Base-by-base conservation (phyloP, 2,329 filamentous ascomycete genomes). In the Dactylellina haptotyla region DNA sequence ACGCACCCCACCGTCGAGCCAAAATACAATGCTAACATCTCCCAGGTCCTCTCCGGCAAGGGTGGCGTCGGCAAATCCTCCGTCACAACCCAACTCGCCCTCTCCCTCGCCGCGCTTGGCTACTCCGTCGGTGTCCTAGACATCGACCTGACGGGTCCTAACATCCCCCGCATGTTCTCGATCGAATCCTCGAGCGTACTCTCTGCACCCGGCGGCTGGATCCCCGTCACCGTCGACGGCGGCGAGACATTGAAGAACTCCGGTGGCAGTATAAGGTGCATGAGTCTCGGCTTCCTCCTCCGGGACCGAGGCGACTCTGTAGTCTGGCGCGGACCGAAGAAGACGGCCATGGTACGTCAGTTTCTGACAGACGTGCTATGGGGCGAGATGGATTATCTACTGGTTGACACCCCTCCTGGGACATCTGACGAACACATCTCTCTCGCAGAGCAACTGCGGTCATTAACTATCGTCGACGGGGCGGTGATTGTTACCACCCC, bases 341-440 rank as follows among this genome's bases (percentile, higher is more conserved):
- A 99, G 83, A 99, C 95, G 3, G 95, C 95, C 56, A 99, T 99
- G 95, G 92, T 99, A 69, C 88, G 93, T 41, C 95, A 99, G 81
- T 99, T 99, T 80, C 84, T 99, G 26, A 90, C 91, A 0, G 93
- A 97, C 79, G 93, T 97, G 3, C 85, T 92, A 28, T 98, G 95
- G 95, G 86, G 87, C 61, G 86, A 89, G 23, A 87, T 92, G n/a
- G 94, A 98, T 80, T 98, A 92, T 79, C 85, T 99, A 0, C 86
- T 99, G 70, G 92, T 99, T 79, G 95, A 99, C 81, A 99, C 95
- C 2, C 95, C 95, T 10, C 95, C 95, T 0, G 95, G 77, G 1
- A 99, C 95, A 1, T 95, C 91, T 72, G 95, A 99, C 81, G 95
- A 99, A 82, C 95, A 98, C 80, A 98, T 99, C 53, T 95, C 93